phyloP scores from a whole-genome alignment of 208 protist genomes.

The Polymyxa betae region DNA sequence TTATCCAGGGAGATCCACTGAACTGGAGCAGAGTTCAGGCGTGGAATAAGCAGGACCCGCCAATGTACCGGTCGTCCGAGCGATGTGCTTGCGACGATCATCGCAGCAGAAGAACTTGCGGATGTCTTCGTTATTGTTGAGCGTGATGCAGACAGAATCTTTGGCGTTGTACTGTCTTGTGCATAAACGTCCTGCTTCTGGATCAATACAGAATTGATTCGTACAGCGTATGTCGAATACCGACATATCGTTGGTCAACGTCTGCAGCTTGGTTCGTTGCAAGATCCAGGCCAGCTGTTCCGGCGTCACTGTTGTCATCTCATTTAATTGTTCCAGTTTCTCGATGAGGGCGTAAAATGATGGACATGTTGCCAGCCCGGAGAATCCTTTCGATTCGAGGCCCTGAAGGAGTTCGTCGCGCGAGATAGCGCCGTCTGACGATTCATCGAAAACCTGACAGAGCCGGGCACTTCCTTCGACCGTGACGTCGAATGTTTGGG shows the following conservation, averaged over 20 bases:
- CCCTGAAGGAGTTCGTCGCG: neutral
- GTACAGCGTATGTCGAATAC: neutral
- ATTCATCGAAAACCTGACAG: neutral
- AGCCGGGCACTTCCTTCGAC: conserved; percentile 1
- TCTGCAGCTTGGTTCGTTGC: conserved; percentile 5
- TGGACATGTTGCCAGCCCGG: neutral
- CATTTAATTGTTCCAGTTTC: neutral
- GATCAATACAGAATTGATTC: neutral
- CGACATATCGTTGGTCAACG: neutral
- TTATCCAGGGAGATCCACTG: conserved; percentile 22
- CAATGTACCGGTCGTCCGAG: neutral
- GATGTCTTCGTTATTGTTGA: neutral
- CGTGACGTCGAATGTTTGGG: conserved; percentile 35
- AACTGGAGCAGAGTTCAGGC: neutral
- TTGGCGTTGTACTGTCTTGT: conserved; percentile 19
- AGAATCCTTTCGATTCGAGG: conserved; percentile 47
- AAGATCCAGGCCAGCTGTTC: conserved; percentile 28
- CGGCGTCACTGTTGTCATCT: neutral
- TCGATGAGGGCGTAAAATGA: conserved; percentile 3
- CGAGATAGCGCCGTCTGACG: neutral
- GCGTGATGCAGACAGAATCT: neutral
- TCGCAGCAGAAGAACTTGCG: neutral
- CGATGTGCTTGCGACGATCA: neutral
- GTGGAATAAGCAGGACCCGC: neutral
- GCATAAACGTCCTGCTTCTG: neutral